phyloP scores from a whole-genome alignment of 2,329 filamentous ascomycete species.

The Rhynchosporium secalis region DNA sequence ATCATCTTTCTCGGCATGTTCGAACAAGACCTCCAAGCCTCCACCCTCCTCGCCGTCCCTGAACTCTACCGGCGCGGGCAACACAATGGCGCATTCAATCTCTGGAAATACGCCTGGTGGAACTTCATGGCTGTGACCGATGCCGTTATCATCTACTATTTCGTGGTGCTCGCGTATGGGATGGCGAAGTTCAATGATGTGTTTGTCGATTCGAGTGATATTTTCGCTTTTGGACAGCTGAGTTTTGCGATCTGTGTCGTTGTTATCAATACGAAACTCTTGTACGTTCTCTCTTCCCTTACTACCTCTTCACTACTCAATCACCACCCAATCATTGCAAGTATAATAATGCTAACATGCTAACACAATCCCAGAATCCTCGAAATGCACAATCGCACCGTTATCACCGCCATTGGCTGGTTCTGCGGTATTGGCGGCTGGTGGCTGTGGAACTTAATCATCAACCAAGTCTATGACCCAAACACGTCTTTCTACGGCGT shows the following conservation, averaged over 20 bases:
- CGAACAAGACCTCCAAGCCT: constrained; percentile 79
- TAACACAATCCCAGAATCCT: constrained; percentile 53
- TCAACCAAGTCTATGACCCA: constrained; percentile 58
- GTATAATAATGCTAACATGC: constrained; percentile 37
- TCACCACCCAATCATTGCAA: constrained; percentile 28
- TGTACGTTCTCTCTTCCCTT: constrained; percentile 50
- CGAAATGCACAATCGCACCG: constrained; percentile 74
- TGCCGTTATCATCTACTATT: constrained; percentile 74
- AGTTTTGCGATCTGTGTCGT: constrained; percentile 69
- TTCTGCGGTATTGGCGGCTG: constrained; percentile 65
- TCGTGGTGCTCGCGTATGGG: constrained; percentile 64
- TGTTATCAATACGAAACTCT: constrained; percentile 72
- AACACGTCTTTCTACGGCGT: constrained; percentile 65
- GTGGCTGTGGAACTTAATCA: constrained; percentile 84
- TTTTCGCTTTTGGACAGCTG: constrained; percentile 73
- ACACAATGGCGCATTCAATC: constrained; percentile 72
- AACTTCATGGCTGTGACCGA: constrained; percentile 72
- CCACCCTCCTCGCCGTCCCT: constrained; percentile 82
- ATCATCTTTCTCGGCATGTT: constrained; percentile 88
- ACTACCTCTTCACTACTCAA: background rate
- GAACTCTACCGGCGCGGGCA: constrained; percentile 87
- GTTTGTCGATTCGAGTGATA: constrained; percentile 47
- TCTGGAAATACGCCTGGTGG: constrained; percentile 75
- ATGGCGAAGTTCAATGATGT: constrained; percentile 58
- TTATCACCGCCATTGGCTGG: constrained; percentile 59